These are phyloP conservation scores for Nakaseomyces bracarensis DNA, from an alignment of 1,139 yeast species.

Conservation along the genomic window DNA sequence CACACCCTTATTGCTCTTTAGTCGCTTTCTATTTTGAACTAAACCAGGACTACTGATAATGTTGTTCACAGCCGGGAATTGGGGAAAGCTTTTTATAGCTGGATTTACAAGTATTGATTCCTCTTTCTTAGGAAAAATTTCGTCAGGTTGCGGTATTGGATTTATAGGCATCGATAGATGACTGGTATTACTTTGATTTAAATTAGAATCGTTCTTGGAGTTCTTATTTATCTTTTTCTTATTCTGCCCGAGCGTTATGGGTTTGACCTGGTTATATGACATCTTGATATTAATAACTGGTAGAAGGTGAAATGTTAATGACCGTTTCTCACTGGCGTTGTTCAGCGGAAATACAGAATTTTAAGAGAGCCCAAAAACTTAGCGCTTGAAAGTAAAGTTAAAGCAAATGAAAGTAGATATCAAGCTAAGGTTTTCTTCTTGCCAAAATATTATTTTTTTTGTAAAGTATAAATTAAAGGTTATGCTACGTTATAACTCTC, in stretches of 20 bases:
- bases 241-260: constrained; percentile 12
- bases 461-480: no score
- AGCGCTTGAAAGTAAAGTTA: no score
- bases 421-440: no score
- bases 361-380: no score
- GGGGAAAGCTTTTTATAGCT: not conserved
- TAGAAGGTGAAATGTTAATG: no score
- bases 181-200: not conserved
- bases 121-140: not conserved
- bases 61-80: not conserved
- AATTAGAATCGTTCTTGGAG: constrained; percentile 5
- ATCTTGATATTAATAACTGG: no score
- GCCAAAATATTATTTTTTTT: no score
- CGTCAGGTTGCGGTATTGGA: not conserved
- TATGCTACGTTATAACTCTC: no score
- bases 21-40: not conserved
- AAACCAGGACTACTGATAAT: not conserved
- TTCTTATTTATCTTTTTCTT: constrained; percentile 7
- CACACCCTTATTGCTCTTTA: not conserved
- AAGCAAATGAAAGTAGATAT: no score
- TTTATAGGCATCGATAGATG: not conserved
- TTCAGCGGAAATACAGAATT: no score
- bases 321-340: no score
- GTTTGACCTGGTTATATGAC: constrained; percentile 19
- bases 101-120: not conserved